A percentile compares a stretch with the other conserved stretches of the same genome.
Evolutionary conservation across 2,329 filamentous ascomycete genomes (phyloP).

Genomic region (Elsinoe perseae): DNA sequence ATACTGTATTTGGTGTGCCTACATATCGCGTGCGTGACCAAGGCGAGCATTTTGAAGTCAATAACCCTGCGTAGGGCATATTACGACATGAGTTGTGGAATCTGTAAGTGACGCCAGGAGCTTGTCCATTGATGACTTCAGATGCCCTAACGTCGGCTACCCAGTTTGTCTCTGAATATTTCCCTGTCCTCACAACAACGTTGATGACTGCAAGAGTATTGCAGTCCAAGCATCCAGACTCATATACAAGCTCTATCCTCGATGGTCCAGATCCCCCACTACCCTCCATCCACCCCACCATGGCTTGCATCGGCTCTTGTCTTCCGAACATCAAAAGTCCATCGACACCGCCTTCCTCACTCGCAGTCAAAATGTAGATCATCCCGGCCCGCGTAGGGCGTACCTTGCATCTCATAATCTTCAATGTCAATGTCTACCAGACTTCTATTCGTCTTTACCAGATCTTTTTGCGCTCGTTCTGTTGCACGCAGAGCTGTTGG

Average conservation of each 20-base stretch:
- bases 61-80: not conserved
- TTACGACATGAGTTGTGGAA: not conserved
- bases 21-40: no score
- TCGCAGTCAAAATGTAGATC: slow-evolving; percentile 7
- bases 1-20: not conserved
- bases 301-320: not conserved
- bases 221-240: not conserved
- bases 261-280: not conserved
- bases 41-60: not conserved
- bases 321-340: not conserved
- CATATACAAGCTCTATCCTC: not conserved
- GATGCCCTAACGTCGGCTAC: not conserved
- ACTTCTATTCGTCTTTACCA: not conserved
- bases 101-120: not conserved
- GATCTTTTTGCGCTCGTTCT: not conserved
- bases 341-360: not conserved
- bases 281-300: not conserved
- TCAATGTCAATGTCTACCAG: not conserved
- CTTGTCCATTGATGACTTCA: not conserved
- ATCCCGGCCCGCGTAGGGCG: not conserved
- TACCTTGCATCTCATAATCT: not conserved
- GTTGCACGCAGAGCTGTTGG: not conserved
- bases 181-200: not conserved
- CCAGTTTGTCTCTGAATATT: no score
- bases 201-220: no score